Conservation (phyloP, 2,329 filamentous ascomycete genomes). For the Emergomyces pasteurianus region DNA sequence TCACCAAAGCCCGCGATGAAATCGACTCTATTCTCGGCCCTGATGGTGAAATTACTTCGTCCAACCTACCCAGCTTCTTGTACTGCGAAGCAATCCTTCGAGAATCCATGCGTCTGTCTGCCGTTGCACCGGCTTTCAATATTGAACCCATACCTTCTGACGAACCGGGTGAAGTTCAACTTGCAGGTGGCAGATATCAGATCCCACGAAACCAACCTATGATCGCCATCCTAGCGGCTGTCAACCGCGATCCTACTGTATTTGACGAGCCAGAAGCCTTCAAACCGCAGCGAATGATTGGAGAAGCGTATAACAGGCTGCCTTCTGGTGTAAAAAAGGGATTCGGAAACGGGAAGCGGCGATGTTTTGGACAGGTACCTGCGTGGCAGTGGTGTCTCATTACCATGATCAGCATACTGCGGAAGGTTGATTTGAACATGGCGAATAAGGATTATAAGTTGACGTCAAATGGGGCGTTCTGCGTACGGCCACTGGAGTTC, state of each 20-base stretch:
- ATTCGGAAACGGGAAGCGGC: constrained; percentile 60
- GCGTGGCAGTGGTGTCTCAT: constrained; percentile 62
- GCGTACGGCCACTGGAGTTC: constrained; percentile 39
- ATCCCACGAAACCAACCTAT: constrained; percentile 44
- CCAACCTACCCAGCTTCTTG: constrained; percentile 50
- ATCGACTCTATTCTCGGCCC: constrained; percentile 54
- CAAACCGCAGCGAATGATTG: constrained; percentile 59
- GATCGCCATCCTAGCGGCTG: constrained; percentile 40
- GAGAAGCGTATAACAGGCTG: constrained; percentile 54
- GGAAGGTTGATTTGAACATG: constrained; percentile 56
- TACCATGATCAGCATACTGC: constrained; percentile 50
- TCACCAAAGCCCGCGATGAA: constrained; percentile 52
- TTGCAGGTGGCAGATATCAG: constrained; percentile 50
- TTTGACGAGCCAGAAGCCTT: constrained; percentile 55
- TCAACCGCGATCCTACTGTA: constrained; percentile 52
- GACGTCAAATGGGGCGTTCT: constrained; percentile 42
- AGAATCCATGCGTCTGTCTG: constrained; percentile 52
- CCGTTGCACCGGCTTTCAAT: constrained; percentile 48
- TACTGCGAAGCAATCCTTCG: constrained; percentile 56
- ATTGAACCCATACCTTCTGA: constrained; percentile 42
- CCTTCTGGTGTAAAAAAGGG: constrained; percentile 54
- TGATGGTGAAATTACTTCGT: constrained; percentile 42
- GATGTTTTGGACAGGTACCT: constrained; percentile 60
- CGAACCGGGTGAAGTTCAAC: constrained; percentile 33
- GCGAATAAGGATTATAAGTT: constrained; percentile 41